These are phyloP conservation scores for Sugiyamaella boreocaroliniensis DNA, from an alignment of 805 yeast genomes.

Conservation along the genomic window DNA sequence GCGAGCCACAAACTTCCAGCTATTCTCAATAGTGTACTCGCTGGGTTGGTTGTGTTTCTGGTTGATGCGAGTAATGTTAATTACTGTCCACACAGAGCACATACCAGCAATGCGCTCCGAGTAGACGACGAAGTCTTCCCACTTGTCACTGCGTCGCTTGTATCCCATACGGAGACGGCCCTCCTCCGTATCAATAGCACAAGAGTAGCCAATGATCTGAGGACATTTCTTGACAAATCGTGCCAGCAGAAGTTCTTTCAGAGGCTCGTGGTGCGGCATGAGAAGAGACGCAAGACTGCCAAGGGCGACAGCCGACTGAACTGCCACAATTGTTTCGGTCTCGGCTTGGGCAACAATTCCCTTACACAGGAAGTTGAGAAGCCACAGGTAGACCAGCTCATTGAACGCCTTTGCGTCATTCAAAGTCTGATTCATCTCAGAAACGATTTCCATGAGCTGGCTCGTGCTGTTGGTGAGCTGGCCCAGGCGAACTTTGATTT, in stretches of 20 bases:
- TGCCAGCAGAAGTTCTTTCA: conserved; percentile 58
- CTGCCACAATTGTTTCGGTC: conserved; percentile 76
- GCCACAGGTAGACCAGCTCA: conserved; percentile 59
- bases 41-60: conserved; percentile 28
- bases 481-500: conserved; percentile 84
- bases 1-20: conserved; percentile 74
- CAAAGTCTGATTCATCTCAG: conserved; percentile 47
- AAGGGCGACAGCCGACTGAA: conserved; percentile 72
- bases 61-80: conserved; percentile 46
- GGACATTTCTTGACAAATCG: conserved; percentile 91
- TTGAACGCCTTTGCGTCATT: conserved; percentile 38
- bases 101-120: conserved; percentile 87
- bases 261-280: conserved; percentile 44
- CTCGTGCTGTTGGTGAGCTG: conserved; percentile 68
- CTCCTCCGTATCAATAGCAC: conserved; percentile 69
- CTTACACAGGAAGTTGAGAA: conserved; percentile 76
- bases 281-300: conserved; percentile 57
- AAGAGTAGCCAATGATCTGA: conserved; percentile 71
- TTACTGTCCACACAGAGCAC: conserved; percentile 67
- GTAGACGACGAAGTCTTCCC: conserved; percentile 56
- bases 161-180: conserved; percentile 87
- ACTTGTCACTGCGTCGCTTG: conserved; percentile 45
- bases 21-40: conserved; percentile 50
- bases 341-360: conserved; percentile 87
- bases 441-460: conserved; percentile 44